Base-by-base conservation (phyloP, 192 early-diverging fungal species). In the Entrophospora sp. region DNA sequence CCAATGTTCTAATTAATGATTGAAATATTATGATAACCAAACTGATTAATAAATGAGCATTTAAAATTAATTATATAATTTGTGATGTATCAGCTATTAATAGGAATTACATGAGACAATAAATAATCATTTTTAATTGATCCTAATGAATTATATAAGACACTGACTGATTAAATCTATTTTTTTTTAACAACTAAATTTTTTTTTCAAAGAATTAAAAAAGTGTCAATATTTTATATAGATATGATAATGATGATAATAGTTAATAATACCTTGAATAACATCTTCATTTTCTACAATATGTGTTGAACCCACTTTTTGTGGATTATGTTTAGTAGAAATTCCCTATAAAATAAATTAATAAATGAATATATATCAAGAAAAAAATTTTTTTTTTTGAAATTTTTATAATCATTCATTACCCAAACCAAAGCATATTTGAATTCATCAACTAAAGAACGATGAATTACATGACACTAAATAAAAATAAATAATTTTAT, bases 391-490 rank as follows among this genome's bases (percentile, higher is more conserved):
- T n/a, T 18, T 5, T 18, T 18, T 18, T 5, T n/a, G 5, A n/a
- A 18, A 48, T 48, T n/a, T n/a, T n/a, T 20, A 48, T 18, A 48
- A 18, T 48, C 5, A 18, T 18, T n/a, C 5, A 48, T 63, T 71
- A 78, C 81, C 96, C 96, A 99, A 12, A 99, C 94, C 37, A 99
- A 79, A 2, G 96, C 96, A 73, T 92, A 97, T 78, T 89, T 89
- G 82, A 99, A 96, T 43, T 90, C 85, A 51, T 86, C 85, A 8
- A 83, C 85, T 69, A 99, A 69, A 12, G 86, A 83, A 76, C 91
- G 86, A 78, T 99, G 96, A 60, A 99, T 88, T 49, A 82, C 81
- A 52, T 86, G 86, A 70, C 95, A 97, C 51, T 77, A 58, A 18
- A 14, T 27, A 66, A 32, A 35, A 60, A 1, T 61, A 20, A 60